Percentiles rank a stretch among this genome's conserved stretches.
phyloP scores from a whole-genome alignment of 768 basidiomycete species.

The Tricholoma hemisulphureum region DNA sequence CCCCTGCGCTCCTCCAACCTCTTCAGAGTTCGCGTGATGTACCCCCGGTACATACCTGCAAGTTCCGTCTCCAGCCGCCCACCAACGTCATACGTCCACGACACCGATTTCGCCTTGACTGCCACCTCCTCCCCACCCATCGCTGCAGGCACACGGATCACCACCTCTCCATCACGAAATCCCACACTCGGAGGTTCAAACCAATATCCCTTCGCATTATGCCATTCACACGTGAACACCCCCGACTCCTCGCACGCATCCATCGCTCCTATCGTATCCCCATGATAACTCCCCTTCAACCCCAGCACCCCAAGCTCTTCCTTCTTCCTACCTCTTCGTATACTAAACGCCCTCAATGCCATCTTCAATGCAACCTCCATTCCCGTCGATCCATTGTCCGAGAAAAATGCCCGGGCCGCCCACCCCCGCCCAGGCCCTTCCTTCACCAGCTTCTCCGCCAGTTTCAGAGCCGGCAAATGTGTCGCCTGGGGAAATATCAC shows the following conservation, averaged over 20 bases:
- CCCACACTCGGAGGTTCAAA: constrained; percentile 83
- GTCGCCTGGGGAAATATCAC: constrained; percentile 93
- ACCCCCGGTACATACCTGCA: constrained; percentile 58
- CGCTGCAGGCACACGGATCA: constrained; percentile 53
- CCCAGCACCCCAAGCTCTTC: constrained; percentile 77
- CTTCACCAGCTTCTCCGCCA: constrained; percentile 75
- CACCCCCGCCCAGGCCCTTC: constrained; percentile 84
- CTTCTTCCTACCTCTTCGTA: constrained; percentile 27
- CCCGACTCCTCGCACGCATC: constrained; percentile 84
- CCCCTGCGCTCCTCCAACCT: constrained; percentile 34
- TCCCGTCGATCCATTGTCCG: constrained; percentile 93
- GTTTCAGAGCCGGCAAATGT: constrained; percentile 78
- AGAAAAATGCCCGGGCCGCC: constrained; percentile 90
- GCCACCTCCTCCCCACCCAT: constrained; percentile 11
- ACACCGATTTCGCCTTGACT: constrained; percentile 44
- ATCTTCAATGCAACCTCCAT: constrained; percentile 99
- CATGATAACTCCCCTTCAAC: constrained; percentile 91
- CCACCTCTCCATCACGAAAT: constrained; percentile 57
- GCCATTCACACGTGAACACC: constrained; percentile 95
- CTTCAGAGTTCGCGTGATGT: constrained; percentile 54
- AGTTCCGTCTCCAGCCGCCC: constrained; percentile 58
- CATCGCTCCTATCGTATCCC: constrained; percentile 97
- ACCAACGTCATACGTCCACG: constrained; percentile 69
- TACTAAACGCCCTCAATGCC: constrained; percentile 74
- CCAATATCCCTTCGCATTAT: constrained; percentile 89